Base-by-base conservation (phyloP, 345 rosid species). In the Citrus glauca region DNA sequence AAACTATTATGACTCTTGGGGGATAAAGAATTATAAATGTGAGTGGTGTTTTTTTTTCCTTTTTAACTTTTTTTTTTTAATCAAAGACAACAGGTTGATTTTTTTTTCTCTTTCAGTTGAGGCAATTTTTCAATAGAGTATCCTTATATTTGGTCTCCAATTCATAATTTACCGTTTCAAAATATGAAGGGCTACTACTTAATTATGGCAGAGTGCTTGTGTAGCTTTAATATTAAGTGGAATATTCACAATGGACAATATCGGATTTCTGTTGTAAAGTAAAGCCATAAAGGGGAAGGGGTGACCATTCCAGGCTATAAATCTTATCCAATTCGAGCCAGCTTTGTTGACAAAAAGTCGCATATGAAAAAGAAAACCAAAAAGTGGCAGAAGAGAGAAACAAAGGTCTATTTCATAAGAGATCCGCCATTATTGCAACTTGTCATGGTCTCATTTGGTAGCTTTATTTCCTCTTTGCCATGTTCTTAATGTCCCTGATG, bases 161-260 rank as follows among this genome's bases (percentile, higher is more conserved):
- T 30, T 4, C 25, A 20, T 35, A 50, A 30, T 56, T 59, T 72
- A 72, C 50, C 25, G 19, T 13, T 73, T 73, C 76, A 59, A 19
- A 73, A 59, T 53, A 59, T 60, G 55, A 73, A 59, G 55, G 13
- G 76, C 30, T 59, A 35, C 66, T 37, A 53, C 20, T 17, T 53
- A 16, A 14, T 10, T 25, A 25, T 19, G 62, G 10, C 6, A 13
- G n/a, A 63, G 38, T 28, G 35, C 37, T 63, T 30, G 28, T 33
- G 28, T 33, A 45, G 33, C 32, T 9, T 72, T 17, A 2, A 35
- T 24, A 24, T 59, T 20, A 59, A 60, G 67, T 73, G 76, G 66
- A 59, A 59, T 35, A 28, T 27, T 73, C 67, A 73, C 76, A 59
- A 16, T 59, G 76, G 76, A 73, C 76, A 73, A 60, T 17, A 57